phyloP scores from a whole-genome alignment of 2,329 filamentous ascomycete genomes.

The Talaromyces sp. region DNA sequence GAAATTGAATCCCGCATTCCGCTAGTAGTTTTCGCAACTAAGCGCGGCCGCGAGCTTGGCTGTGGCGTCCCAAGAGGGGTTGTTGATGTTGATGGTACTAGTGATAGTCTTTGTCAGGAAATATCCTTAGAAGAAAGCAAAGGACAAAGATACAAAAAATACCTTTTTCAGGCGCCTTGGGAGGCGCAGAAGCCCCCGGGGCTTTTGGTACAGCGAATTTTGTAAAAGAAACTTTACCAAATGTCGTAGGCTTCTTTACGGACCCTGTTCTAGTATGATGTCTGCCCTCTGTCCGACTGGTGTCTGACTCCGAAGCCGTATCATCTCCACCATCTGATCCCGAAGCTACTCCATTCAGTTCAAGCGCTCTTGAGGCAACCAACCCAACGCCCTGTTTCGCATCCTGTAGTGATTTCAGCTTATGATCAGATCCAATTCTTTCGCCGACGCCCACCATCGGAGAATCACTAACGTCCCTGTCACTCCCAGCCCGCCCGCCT shows the following conservation, averaged over 20 bases:
- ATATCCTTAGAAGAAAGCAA: not conserved
- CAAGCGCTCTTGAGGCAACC: constrained; percentile 40
- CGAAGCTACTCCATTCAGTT: constrained; percentile 43
- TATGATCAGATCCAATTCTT: constrained; percentile 9
- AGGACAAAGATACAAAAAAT: constrained; percentile 21
- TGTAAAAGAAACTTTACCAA: constrained; percentile 68
- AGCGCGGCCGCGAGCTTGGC: constrained; percentile 58
- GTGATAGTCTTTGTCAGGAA: constrained; percentile 12
- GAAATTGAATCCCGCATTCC: constrained; percentile 55
- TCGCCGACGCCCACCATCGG: constrained; percentile 34
- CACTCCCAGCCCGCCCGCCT: constrained; percentile 25
- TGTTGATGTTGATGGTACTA: constrained; percentile 41
- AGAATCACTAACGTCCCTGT: constrained; percentile 28
- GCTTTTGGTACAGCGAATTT: constrained; percentile 68
- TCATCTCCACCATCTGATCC: constrained; percentile 43
- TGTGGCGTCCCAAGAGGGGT: constrained; percentile 43
- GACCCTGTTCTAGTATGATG: constrained; percentile 52
- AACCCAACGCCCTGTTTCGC: constrained; percentile 34
- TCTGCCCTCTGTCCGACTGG: constrained; percentile 57
- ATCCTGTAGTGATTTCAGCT: constrained; percentile 31
- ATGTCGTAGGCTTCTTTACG: constrained; percentile 63
- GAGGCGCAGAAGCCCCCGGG: constrained; percentile 53
- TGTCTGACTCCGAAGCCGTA: constrained; percentile 62
- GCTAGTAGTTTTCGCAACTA: constrained; percentile 65
- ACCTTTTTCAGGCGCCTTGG: constrained; percentile 61